Base-by-base conservation (phyloP, 2,329 filamentous ascomycete species). In the Cercospora sojina region DNA sequence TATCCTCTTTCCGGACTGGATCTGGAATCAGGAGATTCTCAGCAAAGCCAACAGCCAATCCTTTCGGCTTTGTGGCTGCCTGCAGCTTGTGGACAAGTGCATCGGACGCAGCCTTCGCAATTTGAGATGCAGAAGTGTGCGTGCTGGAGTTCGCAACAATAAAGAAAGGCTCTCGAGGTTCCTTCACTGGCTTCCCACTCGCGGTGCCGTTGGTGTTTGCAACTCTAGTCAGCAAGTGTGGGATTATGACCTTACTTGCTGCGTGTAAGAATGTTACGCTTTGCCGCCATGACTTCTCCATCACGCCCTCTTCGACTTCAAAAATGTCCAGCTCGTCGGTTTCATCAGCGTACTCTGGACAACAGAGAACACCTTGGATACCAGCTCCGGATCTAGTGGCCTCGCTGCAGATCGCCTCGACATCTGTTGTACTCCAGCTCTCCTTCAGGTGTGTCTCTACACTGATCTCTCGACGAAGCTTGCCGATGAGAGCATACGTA, bases 181-280 rank as follows among this genome's bases (percentile, higher is more conserved):
- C 43, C 32, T 60, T 66, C n/a, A n/a, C 10, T 13, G 41, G 38
- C 4, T 47, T 60, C n/a, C 59, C 59, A 32, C 53, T 66, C 18
- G 59, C 51, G 3, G 59, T 27, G 27, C 59, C 53, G 5, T 65
- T 56, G 31, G 18, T 16, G 5, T 63, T 49, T 43, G 67, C 61
- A 27, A 62, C 64, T 27, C 63, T 55, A 13, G 38, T 38, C 23
- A 70, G 38, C 31, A 68, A 41, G 13, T 68, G 65, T 18, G 59
- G 35, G 6, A 65, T 31, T 2, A 64, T 63, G 10, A 62, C 59
- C 47, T 59, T 69, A 56, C 61, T 69, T 3, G 73, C 66, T 12
- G 67, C 35, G 25, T 75, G 73, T 16, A 75, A 55, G 58, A 74
- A 74, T 8, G 67, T 69, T 32, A 76, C 71, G n/a, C 71, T 74